Evolutionary conservation across 1,284 basidiomycete species (phyloP).

Genomic region (Somion occarium): DNA sequence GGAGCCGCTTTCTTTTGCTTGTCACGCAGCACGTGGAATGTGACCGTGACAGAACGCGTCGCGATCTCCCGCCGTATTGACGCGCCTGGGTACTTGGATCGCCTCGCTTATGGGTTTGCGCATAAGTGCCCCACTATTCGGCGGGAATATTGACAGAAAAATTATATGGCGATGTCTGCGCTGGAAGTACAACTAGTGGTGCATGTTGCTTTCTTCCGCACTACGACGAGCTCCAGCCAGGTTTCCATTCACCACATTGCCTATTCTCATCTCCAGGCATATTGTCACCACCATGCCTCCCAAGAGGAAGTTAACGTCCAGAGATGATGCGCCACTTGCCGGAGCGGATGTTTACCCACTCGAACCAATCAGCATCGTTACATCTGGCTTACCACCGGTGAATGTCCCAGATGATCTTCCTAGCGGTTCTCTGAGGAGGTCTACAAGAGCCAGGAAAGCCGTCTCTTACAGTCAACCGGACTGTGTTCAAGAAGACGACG

Average conservation of each 20-base stretch:
- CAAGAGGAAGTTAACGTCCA: neutral
- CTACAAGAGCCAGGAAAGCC: neutral
- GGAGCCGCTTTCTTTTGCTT: too few relatives aligned
- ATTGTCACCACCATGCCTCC: neutral
- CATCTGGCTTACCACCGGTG: neutral
- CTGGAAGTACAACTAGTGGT: neutral
- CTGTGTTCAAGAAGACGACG: neutral
- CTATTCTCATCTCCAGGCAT: neutral
- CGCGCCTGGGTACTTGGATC: neutral
- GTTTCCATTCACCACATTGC: neutral
- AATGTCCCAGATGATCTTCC: neutral
- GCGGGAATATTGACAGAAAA: too few relatives aligned
- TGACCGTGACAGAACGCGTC: neutral
- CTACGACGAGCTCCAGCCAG: neutral
- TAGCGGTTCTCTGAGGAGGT: neutral
- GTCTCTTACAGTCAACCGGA: neutral
- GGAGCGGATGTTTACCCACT: too few relatives aligned
- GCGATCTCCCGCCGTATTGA: neutral
- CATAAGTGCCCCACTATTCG: too few relatives aligned
- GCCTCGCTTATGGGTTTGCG: neutral
- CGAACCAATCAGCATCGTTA: too few relatives aligned
- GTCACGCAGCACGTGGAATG: neutral
- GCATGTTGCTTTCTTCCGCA: neutral
- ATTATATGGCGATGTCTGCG: too few relatives aligned
- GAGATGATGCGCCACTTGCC: neutral